Percentiles rank a stretch among this genome's conserved stretches.
phyloP scores from a whole-genome alignment of 257 asterid species.

The Solanum peruvianum region DNA sequence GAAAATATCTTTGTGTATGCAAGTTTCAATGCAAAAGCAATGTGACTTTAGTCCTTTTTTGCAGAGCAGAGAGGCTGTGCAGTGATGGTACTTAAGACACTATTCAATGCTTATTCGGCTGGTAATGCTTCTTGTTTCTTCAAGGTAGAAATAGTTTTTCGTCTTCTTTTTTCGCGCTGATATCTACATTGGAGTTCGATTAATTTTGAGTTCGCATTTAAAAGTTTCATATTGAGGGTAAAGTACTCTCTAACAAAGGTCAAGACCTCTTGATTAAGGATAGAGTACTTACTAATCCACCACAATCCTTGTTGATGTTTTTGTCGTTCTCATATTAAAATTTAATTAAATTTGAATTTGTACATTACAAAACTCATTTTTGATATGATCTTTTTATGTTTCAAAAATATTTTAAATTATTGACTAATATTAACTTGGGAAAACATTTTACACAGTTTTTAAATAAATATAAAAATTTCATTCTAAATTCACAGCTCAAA shows the following conservation, averaged over 20 bases:
- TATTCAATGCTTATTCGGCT: neutral
- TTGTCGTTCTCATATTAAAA: no score
- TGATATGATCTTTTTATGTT: neutral
- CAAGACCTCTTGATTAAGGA: no score
- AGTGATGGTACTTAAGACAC: neutral
- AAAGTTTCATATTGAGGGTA: no score
- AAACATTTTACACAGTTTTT: no score
- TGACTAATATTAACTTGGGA: neutral
- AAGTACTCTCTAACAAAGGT: no score
- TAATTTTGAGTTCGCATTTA: no score
- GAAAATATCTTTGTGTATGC: neutral
- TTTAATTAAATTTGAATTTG: neutral
- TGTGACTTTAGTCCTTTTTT: neutral
- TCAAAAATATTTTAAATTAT: no score
- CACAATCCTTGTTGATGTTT: no score
- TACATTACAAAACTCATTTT: neutral
- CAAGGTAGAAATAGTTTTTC: neutral
- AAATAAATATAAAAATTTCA: neutral
- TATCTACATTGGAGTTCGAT: rapidly evolving
- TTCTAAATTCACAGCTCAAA: neutral
- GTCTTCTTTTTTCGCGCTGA: no score
- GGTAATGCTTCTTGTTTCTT: neutral
- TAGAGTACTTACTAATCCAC: no score
- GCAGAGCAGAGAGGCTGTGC: neutral
- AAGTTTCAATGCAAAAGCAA: neutral